Percentiles rank a stretch among this genome's conserved stretches.
These are phyloP conservation scores for Calonectria pseudoturangicola DNA, from an alignment of 2,329 filamentous ascomycete species.

Conservation along the genomic window DNA sequence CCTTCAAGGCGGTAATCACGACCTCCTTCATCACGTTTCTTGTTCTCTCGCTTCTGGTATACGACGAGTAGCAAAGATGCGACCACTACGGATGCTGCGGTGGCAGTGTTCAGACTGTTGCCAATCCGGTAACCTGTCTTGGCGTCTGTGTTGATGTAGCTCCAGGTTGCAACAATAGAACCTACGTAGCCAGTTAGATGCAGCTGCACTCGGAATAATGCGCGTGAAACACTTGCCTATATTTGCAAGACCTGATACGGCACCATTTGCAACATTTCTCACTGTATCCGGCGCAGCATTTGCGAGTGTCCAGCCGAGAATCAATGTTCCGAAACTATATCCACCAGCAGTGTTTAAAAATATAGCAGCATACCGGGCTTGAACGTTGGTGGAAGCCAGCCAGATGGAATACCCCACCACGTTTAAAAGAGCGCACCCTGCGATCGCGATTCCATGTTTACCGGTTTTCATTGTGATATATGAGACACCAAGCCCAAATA, in stretches of 20 bases:
- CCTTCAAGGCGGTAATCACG: conserved; percentile 51
- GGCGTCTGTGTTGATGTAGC: conserved; percentile 55
- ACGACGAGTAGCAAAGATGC: conserved; percentile 46
- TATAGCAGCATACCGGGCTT: conserved; percentile 54
- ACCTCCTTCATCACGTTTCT: conserved; percentile 50
- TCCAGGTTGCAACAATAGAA: conserved; percentile 55
- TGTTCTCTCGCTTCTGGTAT: conserved; percentile 53
- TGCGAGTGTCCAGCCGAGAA: conserved; percentile 54
- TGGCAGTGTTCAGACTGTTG: conserved; percentile 52
- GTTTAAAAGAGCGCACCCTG: conserved; percentile 47
- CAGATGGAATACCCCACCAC: conserved; percentile 54
- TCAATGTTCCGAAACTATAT: conserved; percentile 50
- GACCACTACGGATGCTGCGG: conserved; percentile 50
- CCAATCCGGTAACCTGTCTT: conserved; percentile 53
- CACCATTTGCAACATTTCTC: conserved; percentile 53
- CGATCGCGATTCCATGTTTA: conserved; percentile 52
- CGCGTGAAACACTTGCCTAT: conserved; percentile 45
- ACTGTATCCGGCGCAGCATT: conserved; percentile 55
- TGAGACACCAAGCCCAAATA: conserved; percentile 50
- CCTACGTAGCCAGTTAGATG: conserved; percentile 37
- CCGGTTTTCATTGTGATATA: conserved; percentile 55
- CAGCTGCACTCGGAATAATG: background rate
- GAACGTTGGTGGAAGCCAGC: conserved; percentile 50
- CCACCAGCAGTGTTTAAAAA: conserved; percentile 55
- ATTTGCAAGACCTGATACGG: conserved; percentile 53